Conservation (phyloP, 805 yeast species). For the Blastobotrys americana region DNA sequence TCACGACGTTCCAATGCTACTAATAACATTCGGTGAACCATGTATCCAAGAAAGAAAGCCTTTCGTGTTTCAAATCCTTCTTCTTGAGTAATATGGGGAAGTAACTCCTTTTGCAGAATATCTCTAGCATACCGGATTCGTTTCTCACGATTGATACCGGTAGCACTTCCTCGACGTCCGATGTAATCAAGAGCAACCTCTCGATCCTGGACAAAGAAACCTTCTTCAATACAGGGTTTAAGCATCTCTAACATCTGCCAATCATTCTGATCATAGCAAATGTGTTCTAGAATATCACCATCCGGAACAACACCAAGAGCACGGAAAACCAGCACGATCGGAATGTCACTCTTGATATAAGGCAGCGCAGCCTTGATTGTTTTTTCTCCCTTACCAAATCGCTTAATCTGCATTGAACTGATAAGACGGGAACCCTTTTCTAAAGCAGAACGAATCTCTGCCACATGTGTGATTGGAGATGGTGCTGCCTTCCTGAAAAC, state of each 20-base stretch:
- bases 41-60: conserved; percentile 95
- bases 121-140: conserved; percentile 98
- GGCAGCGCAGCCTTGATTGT: conserved; percentile 95
- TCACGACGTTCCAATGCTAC: conserved; percentile 97
- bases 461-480: conserved; percentile 90
- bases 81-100: conserved; percentile 95
- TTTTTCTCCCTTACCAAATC: conserved; percentile 74
- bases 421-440: conserved; percentile 96
- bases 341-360: conserved; percentile 92
- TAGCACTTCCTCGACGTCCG: conserved; percentile 96
- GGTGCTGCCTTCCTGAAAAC: conserved; percentile 97
- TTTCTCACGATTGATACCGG: conserved; percentile 93
- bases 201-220: conserved; percentile 94
- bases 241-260: conserved; percentile 99
- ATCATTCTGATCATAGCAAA: conserved; percentile 94
- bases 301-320: conserved; percentile 98
- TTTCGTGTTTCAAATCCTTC: conserved; percentile 96
- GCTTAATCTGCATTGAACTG: conserved; percentile 87
- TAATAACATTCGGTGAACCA: conserved; percentile 88
- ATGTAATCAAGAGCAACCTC: conserved; percentile 97
- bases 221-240: conserved; percentile 98
- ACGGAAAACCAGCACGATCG: conserved; percentile 93
- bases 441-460: conserved; percentile 93
- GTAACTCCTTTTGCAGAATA: conserved; percentile 87
- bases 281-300: conserved; percentile 97